A percentile compares a stretch with the other conserved stretches of the same genome.
These are phyloP conservation scores for Beauveria pseudobassiana DNA, from an alignment of 2,329 filamentous ascomycete genomes.

Conservation along the genomic window DNA sequence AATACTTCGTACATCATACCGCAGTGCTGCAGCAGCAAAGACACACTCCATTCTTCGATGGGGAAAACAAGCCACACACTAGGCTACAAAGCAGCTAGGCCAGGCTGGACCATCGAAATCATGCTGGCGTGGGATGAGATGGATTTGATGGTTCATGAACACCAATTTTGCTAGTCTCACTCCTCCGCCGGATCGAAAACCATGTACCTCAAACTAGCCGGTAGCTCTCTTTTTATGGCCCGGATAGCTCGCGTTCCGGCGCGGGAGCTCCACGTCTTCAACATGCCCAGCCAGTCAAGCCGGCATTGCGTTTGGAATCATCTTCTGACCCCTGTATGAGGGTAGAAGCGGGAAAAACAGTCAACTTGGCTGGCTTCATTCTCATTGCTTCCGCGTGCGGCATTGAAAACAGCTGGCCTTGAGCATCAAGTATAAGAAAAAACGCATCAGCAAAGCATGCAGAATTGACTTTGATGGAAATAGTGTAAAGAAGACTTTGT, in stretches of 20 bases:
- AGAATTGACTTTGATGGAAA: too few relatives aligned
- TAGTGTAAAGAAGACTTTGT: too few relatives aligned
- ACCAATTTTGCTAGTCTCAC: neutral
- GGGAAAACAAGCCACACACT: too few relatives aligned
- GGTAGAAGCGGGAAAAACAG: neutral
- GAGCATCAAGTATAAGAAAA: too few relatives aligned
- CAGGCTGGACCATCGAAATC: neutral
- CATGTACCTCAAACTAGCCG: neutral
- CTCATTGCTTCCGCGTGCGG: too few relatives aligned
- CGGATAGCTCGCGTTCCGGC: constrained; percentile 5
- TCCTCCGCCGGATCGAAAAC: neutral
- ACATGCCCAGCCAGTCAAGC: neutral
- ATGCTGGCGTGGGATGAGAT: neutral
- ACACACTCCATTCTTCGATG: too few relatives aligned
- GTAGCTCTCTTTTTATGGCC: neutral
- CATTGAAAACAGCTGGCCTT: too few relatives aligned
- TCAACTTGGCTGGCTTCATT: neutral
- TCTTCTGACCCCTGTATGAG: neutral
- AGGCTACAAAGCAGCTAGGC: too few relatives aligned
- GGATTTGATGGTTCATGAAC: neutral
- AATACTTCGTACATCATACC: too few relatives aligned
- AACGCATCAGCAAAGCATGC: too few relatives aligned
- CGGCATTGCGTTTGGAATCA: constrained; percentile 7
- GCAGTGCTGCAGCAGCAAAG: too few relatives aligned
- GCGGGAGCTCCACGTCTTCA: neutral